Base-by-base conservation (phyloP, 495 filamentous ascomycete species). In the Aspergillus campestris region DNA sequence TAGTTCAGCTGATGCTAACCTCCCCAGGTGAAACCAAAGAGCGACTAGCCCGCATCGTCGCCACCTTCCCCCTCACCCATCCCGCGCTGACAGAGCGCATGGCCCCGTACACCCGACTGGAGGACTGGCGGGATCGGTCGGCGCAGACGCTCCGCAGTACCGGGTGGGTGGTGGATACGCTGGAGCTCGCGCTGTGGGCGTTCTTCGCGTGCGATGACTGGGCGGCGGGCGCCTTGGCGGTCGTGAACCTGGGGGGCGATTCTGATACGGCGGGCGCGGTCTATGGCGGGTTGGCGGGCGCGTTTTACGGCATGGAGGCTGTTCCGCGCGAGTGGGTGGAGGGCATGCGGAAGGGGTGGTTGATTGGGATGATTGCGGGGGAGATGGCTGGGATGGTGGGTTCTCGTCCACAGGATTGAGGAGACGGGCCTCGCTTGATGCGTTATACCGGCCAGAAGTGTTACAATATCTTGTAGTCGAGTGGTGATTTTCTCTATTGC, bases 181-280 rank as follows among this genome's bases (percentile, higher is more conserved):
- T 75, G 4, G 66, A 75, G 30, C 65, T 59, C 5, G 70, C 66
- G 0, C 45, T 73, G n/a, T 75, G 72, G 71, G 63, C 47, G 4
- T 69, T 77, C 37, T 74, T 70, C 44, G 61, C 48, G 28, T 70
- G 54, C 29, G 55, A 59, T 6, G 51, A 41, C 6, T 74, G 71
- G 54, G 55, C 56, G 34, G 59, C 67, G 29, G 70, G 73, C 0
- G 70, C 62, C 6, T 44, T 74, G 42, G 61, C 53, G 30, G 67
- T 62, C 4, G 73, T 74, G 0, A 77, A 74, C 54, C 45, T 68
- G 36, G 69, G 72, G 6, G 62, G 66, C 44, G 71, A 77, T 62
- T 62, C 71, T 7, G 75, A 78, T 55, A 75, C 69, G 6, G 72
- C 69, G 7, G 72, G 63, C 7, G 73, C 72, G 5, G 60, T 75